Evolutionary conservation across 2,329 filamentous ascomycete species (phyloP).

Genomic region (Allantophomopsis cytisporea): DNA sequence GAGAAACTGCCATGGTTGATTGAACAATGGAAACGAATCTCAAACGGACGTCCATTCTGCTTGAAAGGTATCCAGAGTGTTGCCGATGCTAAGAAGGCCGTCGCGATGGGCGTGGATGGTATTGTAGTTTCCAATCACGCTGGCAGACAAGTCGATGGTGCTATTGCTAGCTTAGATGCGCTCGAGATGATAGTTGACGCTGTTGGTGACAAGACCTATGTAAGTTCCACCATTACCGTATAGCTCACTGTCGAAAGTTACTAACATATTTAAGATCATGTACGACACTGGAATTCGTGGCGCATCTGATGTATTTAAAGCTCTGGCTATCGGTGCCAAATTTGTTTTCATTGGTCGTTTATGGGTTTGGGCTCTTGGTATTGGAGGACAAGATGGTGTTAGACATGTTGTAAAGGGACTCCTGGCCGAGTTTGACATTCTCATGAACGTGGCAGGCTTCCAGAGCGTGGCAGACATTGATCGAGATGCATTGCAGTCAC

Average conservation of each 20-base stretch:
- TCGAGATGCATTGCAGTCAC: slow-evolving; percentile 23
- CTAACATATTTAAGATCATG: slow-evolving; percentile 33
- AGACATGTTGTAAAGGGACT: slow-evolving; percentile 47
- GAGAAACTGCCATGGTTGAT: slow-evolving; percentile 48
- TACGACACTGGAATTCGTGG: slow-evolving; percentile 40
- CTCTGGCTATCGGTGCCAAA: slow-evolving; percentile 44
- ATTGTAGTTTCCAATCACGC: slow-evolving; percentile 47
- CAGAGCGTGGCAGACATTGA: slow-evolving; percentile 37
- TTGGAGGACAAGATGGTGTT: slow-evolving; percentile 46
- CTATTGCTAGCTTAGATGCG: slow-evolving; percentile 43
- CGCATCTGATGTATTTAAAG: slow-evolving; percentile 45
- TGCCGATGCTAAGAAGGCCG: slow-evolving; percentile 39
- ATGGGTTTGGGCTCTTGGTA: slow-evolving; percentile 45
- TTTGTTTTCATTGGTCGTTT: slow-evolving; percentile 48
- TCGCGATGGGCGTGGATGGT: slow-evolving; percentile 42
- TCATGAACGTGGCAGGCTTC: slow-evolving; percentile 44
- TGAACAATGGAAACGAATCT: slow-evolving; percentile 42
- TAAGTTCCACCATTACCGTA: slow-evolving; percentile 5
- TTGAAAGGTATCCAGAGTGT: slow-evolving; percentile 52
- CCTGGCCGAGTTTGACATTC: slow-evolving; percentile 46
- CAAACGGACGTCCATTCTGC: slow-evolving; percentile 41
- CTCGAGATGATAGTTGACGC: slow-evolving; percentile 40
- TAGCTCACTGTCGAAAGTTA: neutral
- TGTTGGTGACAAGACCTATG: slow-evolving; percentile 17
- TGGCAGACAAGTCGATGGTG: slow-evolving; percentile 46